Conservation (phyloP, 73 alveolate species). For the Uronychia binucleata region DNA sequence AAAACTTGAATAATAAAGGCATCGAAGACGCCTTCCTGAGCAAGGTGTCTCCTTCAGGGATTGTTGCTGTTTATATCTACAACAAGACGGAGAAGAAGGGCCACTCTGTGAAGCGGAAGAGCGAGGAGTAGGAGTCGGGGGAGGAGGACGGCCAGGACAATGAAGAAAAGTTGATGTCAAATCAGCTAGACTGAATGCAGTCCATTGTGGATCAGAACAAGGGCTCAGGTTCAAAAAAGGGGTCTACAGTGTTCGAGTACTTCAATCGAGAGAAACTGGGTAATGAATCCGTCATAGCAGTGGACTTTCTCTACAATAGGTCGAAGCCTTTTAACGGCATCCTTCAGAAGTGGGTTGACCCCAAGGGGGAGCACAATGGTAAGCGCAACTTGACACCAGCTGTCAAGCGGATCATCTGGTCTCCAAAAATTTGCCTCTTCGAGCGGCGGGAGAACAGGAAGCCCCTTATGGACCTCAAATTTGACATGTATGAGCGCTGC, state of each 20-base stretch:
- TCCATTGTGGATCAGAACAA: neutral
- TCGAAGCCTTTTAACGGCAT: slow-evolving; percentile 78
- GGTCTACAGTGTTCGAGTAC: slow-evolving; percentile 43
- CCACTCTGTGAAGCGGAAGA: neutral
- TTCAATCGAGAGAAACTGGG: slow-evolving; percentile 30
- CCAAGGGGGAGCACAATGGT: slow-evolving; percentile 79
- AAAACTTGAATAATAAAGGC: slow-evolving; percentile 66
- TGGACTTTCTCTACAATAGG: slow-evolving; percentile 78
- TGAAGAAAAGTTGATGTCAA: neutral
- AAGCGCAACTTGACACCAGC: slow-evolving; percentile 1
- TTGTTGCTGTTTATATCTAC: slow-evolving; percentile 82
- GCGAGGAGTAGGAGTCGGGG: slow-evolving; percentile 1
- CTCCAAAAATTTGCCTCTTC: slow-evolving; percentile 92
- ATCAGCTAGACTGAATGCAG: neutral
- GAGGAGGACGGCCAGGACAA: neutral
- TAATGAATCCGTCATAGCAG: neutral
- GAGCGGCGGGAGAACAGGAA: slow-evolving; percentile 83
- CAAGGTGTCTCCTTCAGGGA: slow-evolving; percentile 76
- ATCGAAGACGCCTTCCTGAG: slow-evolving; percentile 82
- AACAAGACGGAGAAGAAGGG: slow-evolving; percentile 51
- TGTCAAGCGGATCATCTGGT: slow-evolving; percentile 84
- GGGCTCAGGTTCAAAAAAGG: neutral
- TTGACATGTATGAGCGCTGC: slow-evolving; percentile 91
- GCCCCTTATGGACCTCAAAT: slow-evolving; percentile 70
- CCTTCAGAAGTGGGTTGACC: slow-evolving; percentile 86